phyloP scores from a whole-genome alignment of 306 rosid species.

The Cucurbita argyrosperma region DNA sequence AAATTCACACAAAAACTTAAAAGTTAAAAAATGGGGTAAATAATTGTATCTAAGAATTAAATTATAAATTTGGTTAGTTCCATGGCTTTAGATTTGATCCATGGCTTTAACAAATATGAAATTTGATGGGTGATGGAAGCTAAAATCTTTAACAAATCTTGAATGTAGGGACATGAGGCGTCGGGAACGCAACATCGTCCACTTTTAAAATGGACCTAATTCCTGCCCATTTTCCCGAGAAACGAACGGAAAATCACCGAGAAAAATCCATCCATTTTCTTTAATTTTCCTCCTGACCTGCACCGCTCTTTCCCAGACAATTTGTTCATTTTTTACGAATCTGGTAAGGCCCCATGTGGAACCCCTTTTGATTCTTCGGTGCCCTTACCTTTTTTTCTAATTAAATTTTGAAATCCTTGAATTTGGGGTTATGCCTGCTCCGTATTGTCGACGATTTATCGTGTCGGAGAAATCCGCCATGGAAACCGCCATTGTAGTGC shows the following conservation, averaged over 20 bases:
- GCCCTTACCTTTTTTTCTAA: not conserved
- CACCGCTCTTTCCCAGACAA: too few species aligned
- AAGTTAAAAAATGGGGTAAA: too few species aligned
- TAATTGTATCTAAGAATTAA: too few species aligned
- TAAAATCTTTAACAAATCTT: too few species aligned
- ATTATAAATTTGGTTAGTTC: too few species aligned
- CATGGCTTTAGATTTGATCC: too few species aligned
- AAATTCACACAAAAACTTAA: too few species aligned
- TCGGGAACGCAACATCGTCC: too few species aligned
- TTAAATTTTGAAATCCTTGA: not conserved
- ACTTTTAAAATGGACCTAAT: not conserved
- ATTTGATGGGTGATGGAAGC: too few species aligned
- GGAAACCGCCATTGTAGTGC: slow-evolving; percentile 37
- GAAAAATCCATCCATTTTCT: not conserved
- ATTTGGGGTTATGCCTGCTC: slow-evolving; percentile 31
- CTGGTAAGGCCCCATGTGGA: not conserved
- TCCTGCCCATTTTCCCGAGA: not conserved
- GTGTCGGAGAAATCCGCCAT: slow-evolving; percentile 39
- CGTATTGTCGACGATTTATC: slow-evolving; percentile 32
- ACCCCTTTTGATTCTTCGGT: not conserved
- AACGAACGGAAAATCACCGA: not conserved
- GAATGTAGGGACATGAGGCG: too few species aligned
- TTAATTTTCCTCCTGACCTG: not conserved
- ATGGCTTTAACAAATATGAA: too few species aligned
- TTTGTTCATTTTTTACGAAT: too few species aligned